Percentiles rank a stretch among this genome's conserved stretches.
Evolutionary conservation across 1,139 yeast genomes (phyloP).

Genomic region (Debaryomyces psychrophilus): DNA sequence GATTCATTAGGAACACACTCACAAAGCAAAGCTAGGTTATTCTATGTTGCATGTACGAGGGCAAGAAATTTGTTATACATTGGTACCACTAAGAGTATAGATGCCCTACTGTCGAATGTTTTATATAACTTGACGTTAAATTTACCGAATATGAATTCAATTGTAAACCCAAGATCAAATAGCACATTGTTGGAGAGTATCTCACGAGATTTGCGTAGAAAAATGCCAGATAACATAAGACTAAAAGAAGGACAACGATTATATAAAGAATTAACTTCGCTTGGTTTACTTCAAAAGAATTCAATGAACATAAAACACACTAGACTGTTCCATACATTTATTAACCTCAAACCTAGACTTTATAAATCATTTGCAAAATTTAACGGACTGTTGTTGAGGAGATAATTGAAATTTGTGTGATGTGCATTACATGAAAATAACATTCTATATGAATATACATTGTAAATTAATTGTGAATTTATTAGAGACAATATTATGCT

Average conservation of each 20-base stretch:
- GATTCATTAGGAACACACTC: conserved; percentile 9
- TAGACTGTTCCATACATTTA: conserved; percentile 2
- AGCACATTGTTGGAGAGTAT: conserved; percentile 12
- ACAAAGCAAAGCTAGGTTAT: conserved; percentile 30
- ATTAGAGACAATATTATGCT: conserved; percentile 18
- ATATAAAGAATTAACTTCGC: conserved; percentile 13
- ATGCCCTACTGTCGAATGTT: conserved; percentile 13
- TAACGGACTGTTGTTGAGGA: neutral
- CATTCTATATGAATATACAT: neutral
- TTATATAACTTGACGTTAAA: conserved; percentile 17
- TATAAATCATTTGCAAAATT: neutral
- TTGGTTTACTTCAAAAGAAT: conserved; percentile 7
- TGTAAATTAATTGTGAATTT: neutral
- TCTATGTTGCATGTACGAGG: conserved; percentile 69
- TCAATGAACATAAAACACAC: neutral
- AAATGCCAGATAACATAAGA: conserved; percentile 14
- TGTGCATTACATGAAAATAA: neutral
- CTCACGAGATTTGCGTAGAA: conserved; percentile 12
- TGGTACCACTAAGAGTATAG: conserved; percentile 17
- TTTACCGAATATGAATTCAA: conserved; percentile 16
- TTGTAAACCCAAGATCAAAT: conserved; percentile 1
- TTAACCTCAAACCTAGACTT: neutral
- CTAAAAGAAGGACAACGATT: conserved; percentile 16
- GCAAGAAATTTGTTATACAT: conserved; percentile 57
- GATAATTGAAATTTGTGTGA: neutral